Base-by-base conservation (phyloP, 768 basidiomycete genomes). In the Cytidiella melzeri region DNA sequence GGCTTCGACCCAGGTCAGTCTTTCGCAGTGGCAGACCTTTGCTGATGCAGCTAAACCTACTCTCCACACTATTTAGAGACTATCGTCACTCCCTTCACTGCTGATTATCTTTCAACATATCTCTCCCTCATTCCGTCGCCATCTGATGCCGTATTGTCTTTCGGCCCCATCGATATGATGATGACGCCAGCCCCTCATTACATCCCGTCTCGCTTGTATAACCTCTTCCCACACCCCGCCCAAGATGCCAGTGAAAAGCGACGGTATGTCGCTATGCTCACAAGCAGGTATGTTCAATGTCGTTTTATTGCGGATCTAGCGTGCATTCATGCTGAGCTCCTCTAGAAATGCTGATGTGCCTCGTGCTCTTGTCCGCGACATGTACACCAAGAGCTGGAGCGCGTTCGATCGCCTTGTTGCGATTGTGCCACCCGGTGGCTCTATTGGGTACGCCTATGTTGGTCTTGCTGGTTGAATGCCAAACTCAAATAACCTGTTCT, bases 361-460 rank as follows among this genome's bases (percentile, higher is more conserved):
- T 10, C 79, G 89, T 43, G 85, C 87, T 1, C 73, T 90, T 18
- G 90, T 91, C 41, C 80, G 89, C 49, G 89, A 92, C 57, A 87
- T 90, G 85, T 92, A 92, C 61, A 91, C 88, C 21, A 92, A 92
- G 67, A 89, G 86, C 55, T 92, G 91, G 90, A 89, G 87, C 61
- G 89, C 89, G 1, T 92, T 93, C 58, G 89, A 92, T 62, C 80
- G 90, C 9, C 76, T 93, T 5, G 85, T 92, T 15, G 85, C 87
- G 4, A 89, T 92, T 52, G 88, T 92, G 0, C 88, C 90, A n/a
- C 89, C 89, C 0, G 90, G 89, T 9, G 90, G 90, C 5, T 88
- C 87, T 0, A 92, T 92, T 48, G 90, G 90, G 85, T 89, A 61
- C 36, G 82, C 70, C 41, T 23, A 9, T 19, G 38, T 18, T 11